Base-by-base conservation (phyloP, 352 stramenopile genomes). In the Globisporangium camurandrum region DNA sequence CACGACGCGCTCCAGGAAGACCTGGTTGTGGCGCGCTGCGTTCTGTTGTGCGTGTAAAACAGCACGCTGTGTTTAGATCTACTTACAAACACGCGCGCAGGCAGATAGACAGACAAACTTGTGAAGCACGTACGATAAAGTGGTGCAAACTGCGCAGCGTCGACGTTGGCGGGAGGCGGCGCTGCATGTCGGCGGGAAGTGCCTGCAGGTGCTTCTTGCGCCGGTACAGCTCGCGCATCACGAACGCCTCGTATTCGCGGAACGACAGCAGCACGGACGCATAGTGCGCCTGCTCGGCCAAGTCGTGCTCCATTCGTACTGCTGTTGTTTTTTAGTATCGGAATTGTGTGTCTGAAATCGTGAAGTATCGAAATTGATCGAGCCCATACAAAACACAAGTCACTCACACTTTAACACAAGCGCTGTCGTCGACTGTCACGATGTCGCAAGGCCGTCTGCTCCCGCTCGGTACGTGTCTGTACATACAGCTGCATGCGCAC, bases 201-300 rank as follows among this genome's bases (percentile, higher is more conserved):
- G 64, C 61, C 64, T 91, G 81, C 54, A 93, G 49, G 51, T 89
- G 75, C 58, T 88, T 81, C 64, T 91, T 93, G 27, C 81, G 75
- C 3, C 82, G 76, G 49, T 84, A 89, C 48, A 87, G 81, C 61
- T 93, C 82, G 36, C 77, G 82, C 75, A 89, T 81, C 61, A 88
- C 77, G 54, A 71, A 88, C 10, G 66, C 58, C 52, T 93, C 76
- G 56, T 93, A 93, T 64, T 93, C 82, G 45, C 79, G 81, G 56
- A 93, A 88, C 12, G 82, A 93, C 42, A 93, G 58, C 45, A 93
- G 64, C 60, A 93, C 82, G 23, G 81, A 87, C 55, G 70, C 70
- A 62, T 91, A 93, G 57, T 93, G 82, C 63, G 75, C 82, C 33
- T 75, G 76, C 58, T 93, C 82, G 52, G 89, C 79, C 7, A 64